phyloP scores from a whole-genome alignment of 2,329 filamentous ascomycete species.

The Xylaria arbuscula region DNA sequence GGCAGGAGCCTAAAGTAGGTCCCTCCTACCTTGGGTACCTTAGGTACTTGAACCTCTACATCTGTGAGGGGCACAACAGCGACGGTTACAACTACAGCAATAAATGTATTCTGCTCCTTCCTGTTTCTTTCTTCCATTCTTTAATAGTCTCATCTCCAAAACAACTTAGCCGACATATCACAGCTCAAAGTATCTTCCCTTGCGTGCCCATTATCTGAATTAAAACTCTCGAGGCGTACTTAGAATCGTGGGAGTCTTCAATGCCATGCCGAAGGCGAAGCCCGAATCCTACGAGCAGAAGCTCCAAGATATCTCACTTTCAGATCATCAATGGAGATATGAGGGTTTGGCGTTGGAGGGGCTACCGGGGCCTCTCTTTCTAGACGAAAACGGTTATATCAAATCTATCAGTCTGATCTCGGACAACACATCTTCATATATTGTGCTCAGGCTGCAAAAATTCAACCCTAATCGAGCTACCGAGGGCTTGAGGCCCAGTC shows the following conservation, averaged over 20 bases:
- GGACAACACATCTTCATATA: conserved; percentile 2
- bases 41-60: too few species aligned
- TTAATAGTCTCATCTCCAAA: too few species aligned
- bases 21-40: too few species aligned
- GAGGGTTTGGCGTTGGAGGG: background rate
- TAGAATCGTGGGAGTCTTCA: background rate
- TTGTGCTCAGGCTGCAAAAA: conserved; percentile 19
- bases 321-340: conserved; percentile 27
- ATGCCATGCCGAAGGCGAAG: conserved; percentile 18
- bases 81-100: too few species aligned
- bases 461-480: conserved; percentile 18
- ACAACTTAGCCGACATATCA: too few species aligned
- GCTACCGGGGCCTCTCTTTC: conserved; percentile 6
- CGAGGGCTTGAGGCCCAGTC: conserved; percentile 11
- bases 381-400: conserved; percentile 18
- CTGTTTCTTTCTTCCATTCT: too few species aligned
- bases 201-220: background rate
- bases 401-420: conserved; percentile 21
- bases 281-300: conserved; percentile 16
- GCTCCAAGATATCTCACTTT: conserved; percentile 23
- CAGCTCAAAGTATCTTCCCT: background rate
- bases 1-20: too few species aligned
- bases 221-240: background rate
- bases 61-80: too few species aligned
- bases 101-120: too few species aligned